Conservation (phyloP, 2,329 filamentous ascomycete genomes). For the Cyclaneusma minus region DNA sequence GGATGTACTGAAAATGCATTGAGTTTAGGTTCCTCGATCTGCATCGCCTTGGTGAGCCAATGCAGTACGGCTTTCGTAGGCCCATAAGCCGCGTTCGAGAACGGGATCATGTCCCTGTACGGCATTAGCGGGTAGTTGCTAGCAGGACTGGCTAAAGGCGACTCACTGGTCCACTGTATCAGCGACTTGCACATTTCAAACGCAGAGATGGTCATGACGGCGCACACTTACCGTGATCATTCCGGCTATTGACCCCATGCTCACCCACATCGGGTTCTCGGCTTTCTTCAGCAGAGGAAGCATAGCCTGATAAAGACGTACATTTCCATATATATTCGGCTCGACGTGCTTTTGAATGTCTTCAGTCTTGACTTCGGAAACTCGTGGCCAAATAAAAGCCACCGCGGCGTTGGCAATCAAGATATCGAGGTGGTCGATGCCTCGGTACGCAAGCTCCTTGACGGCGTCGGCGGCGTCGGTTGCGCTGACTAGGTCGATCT, state of each 20-base stretch:
- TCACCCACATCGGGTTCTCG: slow-evolving; percentile 16
- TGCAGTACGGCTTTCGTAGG: slow-evolving; percentile 18
- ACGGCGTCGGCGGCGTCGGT: slow-evolving; percentile 15
- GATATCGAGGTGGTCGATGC: slow-evolving; percentile 19
- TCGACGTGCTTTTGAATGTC: slow-evolving; percentile 13
- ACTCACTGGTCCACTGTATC: slow-evolving; percentile 2
- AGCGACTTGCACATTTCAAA: too few species aligned
- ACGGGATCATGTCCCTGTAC: slow-evolving; percentile 6
- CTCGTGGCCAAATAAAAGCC: slow-evolving; percentile 12
- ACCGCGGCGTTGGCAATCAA: slow-evolving; percentile 24
- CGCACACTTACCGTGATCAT: slow-evolving; percentile 9
- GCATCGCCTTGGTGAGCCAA: slow-evolving; percentile 16
- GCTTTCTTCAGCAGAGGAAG: slow-evolving; percentile 18
- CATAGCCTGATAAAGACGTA: slow-evolving; percentile 19
- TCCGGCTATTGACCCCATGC: slow-evolving; percentile 15
- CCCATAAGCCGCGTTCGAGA: slow-evolving; percentile 15
- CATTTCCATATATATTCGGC: slow-evolving; percentile 17
- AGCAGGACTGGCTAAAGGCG: too few species aligned
- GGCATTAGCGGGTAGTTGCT: background rate
- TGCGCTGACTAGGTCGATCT: slow-evolving; percentile 16
- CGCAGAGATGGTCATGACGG: too few species aligned
- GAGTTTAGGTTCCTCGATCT: slow-evolving; percentile 11
- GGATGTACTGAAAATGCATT: slow-evolving; percentile 11
- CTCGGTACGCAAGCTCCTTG: slow-evolving; percentile 12
- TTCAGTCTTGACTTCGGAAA: slow-evolving; percentile 16